These are phyloP conservation scores for Onygenales sp. DNA, from an alignment of 2,329 filamentous ascomycete species.

Conservation along the genomic window DNA sequence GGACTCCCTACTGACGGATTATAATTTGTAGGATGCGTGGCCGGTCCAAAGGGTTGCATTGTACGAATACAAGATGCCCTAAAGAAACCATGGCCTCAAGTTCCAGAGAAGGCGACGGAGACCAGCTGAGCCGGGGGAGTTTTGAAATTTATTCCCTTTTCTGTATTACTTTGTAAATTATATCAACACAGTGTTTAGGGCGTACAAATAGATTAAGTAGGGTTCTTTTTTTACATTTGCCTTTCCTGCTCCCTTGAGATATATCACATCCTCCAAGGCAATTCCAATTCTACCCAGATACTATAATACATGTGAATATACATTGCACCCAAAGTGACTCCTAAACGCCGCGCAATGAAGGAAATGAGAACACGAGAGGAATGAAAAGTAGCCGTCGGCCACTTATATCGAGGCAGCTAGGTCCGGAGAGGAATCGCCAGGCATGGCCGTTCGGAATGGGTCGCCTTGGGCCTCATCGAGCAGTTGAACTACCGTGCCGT, in stretches of 20 bases:
- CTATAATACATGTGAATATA: neutral
- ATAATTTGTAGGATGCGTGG: conserved; percentile 51
- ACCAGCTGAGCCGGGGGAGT: neutral
- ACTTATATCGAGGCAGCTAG: neutral
- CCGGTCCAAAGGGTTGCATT: conserved; percentile 76
- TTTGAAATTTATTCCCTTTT: conserved; percentile 10
- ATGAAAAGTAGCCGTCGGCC: neutral
- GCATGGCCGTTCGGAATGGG: conserved; percentile 52
- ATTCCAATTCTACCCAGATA: neutral
- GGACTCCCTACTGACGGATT: conserved; percentile 1
- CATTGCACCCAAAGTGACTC: neutral
- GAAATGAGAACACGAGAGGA: neutral
- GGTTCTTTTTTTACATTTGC: neutral
- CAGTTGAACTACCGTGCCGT: conserved; percentile 62
- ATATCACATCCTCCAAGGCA: too few species aligned
- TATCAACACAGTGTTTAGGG: conserved; percentile 12
- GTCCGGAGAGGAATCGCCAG: conserved; percentile 13
- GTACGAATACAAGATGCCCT: conserved; percentile 84
- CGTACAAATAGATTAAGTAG: neutral
- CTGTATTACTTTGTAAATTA: conserved; percentile 32
- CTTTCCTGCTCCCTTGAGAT: neutral
- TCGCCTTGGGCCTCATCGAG: conserved; percentile 60
- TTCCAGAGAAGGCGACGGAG: conserved; percentile 41
- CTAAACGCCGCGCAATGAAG: conserved; percentile 2
- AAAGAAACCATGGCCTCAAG: conserved; percentile 67